These are phyloP conservation scores for Candida coquimbonensis DNA, from an alignment of 805 yeast species.

Conservation along the genomic window DNA sequence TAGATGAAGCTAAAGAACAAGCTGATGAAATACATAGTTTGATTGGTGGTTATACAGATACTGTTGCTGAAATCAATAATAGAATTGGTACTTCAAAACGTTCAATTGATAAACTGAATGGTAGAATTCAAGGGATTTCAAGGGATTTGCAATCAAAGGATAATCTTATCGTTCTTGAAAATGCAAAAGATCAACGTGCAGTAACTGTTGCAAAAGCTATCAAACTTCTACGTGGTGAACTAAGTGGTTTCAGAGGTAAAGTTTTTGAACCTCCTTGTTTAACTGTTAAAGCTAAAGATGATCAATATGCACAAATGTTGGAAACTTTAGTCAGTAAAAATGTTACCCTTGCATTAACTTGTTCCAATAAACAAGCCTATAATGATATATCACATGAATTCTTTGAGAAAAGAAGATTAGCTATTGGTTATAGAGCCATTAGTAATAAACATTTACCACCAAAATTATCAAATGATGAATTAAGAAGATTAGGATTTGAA, in stretches of 20 bases:
- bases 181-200: constrained; percentile 9
- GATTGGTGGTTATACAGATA: background rate
- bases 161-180: constrained; percentile 40
- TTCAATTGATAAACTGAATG: constrained; percentile 25
- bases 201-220: constrained; percentile 25
- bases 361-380: constrained; percentile 45
- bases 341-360: constrained; percentile 58
- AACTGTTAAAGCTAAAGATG: constrained; percentile 47
- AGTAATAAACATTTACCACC: constrained; percentile 15
- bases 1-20: constrained; percentile 13
- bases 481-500: constrained; percentile 61
- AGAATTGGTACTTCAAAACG: constrained; percentile 33
- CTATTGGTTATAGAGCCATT: constrained; percentile 53
- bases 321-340: constrained; percentile 49
- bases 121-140: constrained; percentile 27
- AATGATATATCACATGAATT: constrained; percentile 35
- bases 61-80: constrained; percentile 28
- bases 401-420: constrained; percentile 29
- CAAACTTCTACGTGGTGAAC: constrained; percentile 31
- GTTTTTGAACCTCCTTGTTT: constrained; percentile 74
- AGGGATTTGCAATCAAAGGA: constrained; percentile 40
- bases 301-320: constrained; percentile 44
- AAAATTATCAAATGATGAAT: constrained; percentile 25
- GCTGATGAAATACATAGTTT: constrained; percentile 5
- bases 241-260: constrained; percentile 28